These are phyloP conservation scores for Colletotrichum lini DNA, from an alignment of 2,329 filamentous ascomycete genomes.

Conservation along the genomic window DNA sequence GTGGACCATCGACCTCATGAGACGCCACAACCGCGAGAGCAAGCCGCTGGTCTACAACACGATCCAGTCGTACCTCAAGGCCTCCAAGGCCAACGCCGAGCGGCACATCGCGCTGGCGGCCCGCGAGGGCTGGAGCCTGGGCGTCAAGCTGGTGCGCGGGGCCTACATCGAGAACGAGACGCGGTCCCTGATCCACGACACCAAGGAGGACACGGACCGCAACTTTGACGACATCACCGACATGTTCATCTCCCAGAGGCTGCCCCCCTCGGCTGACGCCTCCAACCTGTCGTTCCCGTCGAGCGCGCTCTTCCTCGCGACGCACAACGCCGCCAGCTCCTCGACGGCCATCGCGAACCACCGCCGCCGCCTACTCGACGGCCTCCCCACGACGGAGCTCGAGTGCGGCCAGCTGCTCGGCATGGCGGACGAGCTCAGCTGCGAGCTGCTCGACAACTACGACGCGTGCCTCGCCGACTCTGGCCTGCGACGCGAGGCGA, in stretches of 20 bases:
- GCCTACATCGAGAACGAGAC: slow-evolving; percentile 82
- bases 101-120: slow-evolving; percentile 72
- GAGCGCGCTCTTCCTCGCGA: slow-evolving; percentile 79
- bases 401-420: slow-evolving; percentile 59
- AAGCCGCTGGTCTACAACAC: slow-evolving; percentile 84
- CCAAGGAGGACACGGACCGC: slow-evolving; percentile 78
- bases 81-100: slow-evolving; percentile 70
- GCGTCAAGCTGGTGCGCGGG: slow-evolving; percentile 82
- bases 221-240: slow-evolving; percentile 81
- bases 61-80: slow-evolving; percentile 84
- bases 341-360: slow-evolving; percentile 74
- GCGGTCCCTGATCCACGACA: slow-evolving; percentile 78
- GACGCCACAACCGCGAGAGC: slow-evolving; percentile 77
- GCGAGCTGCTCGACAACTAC: slow-evolving; percentile 63
- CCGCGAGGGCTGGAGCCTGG: slow-evolving; percentile 74
- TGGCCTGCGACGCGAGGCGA: slow-evolving; percentile 30
- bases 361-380: slow-evolving; percentile 65
- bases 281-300: slow-evolving; percentile 63
- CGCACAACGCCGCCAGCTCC: slow-evolving; percentile 74
- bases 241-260: slow-evolving; percentile 76
- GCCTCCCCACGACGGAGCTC: slow-evolving; percentile 57
- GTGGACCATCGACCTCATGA: slow-evolving; percentile 84
- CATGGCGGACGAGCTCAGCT: slow-evolving; percentile 95
- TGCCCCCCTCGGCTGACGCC: slow-evolving; percentile 46
- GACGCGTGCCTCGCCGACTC: slow-evolving; percentile 31